Conservation (phyloP, 2,329 filamentous ascomycete genomes). For the Trichoderma atroviride region DNA sequence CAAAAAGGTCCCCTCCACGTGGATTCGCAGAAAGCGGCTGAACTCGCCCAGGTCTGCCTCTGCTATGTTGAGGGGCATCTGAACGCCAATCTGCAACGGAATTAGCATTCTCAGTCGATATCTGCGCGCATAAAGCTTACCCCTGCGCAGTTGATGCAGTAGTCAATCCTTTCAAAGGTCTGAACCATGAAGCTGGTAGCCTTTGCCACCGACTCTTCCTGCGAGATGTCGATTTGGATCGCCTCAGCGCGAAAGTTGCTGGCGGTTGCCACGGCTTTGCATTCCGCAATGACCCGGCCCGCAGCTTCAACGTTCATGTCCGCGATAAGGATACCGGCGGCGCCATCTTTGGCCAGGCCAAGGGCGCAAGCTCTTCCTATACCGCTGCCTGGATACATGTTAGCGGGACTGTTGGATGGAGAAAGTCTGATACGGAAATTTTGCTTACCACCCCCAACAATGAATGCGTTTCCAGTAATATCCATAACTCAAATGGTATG, state of each 20-base stretch:
- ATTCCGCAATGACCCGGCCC: slow-evolving; percentile 17
- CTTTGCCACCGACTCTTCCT: slow-evolving; percentile 26
- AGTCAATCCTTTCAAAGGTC: slow-evolving; percentile 30
- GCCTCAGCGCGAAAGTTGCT: slow-evolving; percentile 16
- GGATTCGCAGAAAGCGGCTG: slow-evolving; percentile 24
- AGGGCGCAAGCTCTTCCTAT: slow-evolving; percentile 26
- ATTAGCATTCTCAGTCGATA: neutral
- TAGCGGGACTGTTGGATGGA: neutral
- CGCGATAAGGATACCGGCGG: slow-evolving; percentile 25
- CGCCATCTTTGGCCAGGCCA: slow-evolving; percentile 29
- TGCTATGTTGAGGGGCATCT: slow-evolving; percentile 18
- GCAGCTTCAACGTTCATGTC: slow-evolving; percentile 27
- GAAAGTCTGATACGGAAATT: too few species aligned
- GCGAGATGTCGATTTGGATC: slow-evolving; percentile 25
- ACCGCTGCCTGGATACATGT: slow-evolving; percentile 30
- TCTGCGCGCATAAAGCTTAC: neutral
- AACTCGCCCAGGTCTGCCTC: slow-evolving; percentile 27
- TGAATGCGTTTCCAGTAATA: slow-evolving; percentile 13
- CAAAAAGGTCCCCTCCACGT: slow-evolving; percentile 28
- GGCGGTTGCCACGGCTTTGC: slow-evolving; percentile 24
- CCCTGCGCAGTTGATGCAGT: slow-evolving; percentile 30
- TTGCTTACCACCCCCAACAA: slow-evolving; percentile 9
- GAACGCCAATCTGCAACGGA: slow-evolving; percentile 15
- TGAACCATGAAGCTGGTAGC: slow-evolving; percentile 19
- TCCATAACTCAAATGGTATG: neutral